These are phyloP conservation scores for Fusarium acutatum DNA, from an alignment of 2,329 filamentous ascomycete genomes.

Conservation along the genomic window DNA sequence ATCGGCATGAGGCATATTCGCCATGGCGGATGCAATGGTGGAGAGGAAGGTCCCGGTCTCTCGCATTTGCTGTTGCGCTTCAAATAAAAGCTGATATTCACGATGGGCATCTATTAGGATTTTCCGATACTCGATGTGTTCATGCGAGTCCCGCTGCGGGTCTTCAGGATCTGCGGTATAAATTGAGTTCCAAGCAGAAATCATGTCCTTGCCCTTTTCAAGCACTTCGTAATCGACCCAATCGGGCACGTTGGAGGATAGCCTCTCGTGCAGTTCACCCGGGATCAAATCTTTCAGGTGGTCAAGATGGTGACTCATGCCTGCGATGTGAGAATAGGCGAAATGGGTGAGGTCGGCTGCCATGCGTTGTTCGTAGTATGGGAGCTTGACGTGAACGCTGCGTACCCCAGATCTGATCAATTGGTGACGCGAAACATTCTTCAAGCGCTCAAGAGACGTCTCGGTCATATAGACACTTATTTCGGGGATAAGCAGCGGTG, in stretches of 20 bases:
- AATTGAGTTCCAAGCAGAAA: background rate
- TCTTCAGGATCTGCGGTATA: background rate
- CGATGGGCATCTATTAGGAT: background rate
- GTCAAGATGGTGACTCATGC: background rate
- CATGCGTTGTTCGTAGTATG: background rate
- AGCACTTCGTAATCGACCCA: background rate
- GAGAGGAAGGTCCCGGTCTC: background rate
- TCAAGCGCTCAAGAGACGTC: background rate
- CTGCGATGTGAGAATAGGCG: background rate
- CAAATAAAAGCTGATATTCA: background rate
- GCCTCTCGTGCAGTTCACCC: background rate
- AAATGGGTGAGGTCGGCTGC: background rate
- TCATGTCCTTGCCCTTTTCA: background rate
- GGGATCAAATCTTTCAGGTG: background rate
- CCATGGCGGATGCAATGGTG: background rate
- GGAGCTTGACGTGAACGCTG: background rate
- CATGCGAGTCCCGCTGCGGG: background rate
- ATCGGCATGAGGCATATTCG: background rate
- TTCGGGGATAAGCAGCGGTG: background rate
- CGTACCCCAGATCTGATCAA: background rate
- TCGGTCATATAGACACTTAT: background rate
- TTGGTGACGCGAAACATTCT: background rate
- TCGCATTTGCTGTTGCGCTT: background rate
- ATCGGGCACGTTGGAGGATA: background rate
- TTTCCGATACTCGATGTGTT: background rate